A percentile compares a stretch with the other conserved stretches of the same genome.
These are phyloP conservation scores for Solanum peruvianum DNA, from an alignment of 257 asterid genomes.

Conservation along the genomic window DNA sequence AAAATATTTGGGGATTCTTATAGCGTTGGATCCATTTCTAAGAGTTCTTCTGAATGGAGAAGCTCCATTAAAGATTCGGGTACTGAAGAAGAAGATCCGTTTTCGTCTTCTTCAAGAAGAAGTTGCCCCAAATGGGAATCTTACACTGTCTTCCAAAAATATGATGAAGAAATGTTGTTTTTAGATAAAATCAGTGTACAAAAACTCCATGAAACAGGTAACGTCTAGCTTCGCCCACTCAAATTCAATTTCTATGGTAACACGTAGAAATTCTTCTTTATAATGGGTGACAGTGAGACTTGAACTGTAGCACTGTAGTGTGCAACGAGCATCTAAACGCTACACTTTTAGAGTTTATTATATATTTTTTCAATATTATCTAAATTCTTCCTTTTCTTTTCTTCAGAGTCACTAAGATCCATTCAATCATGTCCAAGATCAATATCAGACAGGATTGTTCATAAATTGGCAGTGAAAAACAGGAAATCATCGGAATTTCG, in stretches of 20 bases:
- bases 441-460: conserved; percentile 60
- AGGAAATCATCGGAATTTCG: conserved; percentile 23
- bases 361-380: background rate
- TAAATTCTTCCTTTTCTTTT: background rate
- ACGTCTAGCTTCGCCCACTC: background rate
- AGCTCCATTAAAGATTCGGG: conserved; percentile 62
- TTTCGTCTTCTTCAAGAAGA: conserved; percentile 73
- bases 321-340: background rate
- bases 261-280: background rate
- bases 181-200: conserved; percentile 68
- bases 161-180: conserved; percentile 86
- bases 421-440: conserved; percentile 81
- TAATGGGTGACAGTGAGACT: background rate
- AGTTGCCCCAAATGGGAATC: conserved; percentile 98
- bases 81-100: conserved; percentile 66
- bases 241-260: background rate
- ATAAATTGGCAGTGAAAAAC: conserved; percentile 28
- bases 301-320: background rate
- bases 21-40: conserved; percentile 74
- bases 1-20: conserved; percentile 52
- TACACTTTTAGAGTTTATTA: background rate
- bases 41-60: conserved; percentile 80
- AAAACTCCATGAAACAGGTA: conserved; percentile 88
- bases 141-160: conserved; percentile 76
- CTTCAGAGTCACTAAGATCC: conserved; percentile 66